These are phyloP conservation scores for Rhynchospora pubera DNA, from an alignment of 176 grass and related monocot species.

Conservation along the genomic window DNA sequence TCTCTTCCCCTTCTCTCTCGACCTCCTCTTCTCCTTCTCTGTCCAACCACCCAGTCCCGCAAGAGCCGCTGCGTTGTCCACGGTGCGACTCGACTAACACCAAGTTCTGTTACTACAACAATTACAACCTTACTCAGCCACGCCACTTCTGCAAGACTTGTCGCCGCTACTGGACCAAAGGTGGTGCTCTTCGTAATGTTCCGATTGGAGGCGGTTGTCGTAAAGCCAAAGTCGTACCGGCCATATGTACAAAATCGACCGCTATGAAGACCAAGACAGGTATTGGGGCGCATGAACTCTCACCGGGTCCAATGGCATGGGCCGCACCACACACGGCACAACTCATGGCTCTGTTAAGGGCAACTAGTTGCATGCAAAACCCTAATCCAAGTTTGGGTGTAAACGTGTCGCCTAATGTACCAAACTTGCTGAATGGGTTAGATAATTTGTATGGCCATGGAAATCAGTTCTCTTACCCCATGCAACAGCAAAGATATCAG, in stretches of 20 bases:
- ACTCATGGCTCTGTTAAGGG: conserved; percentile 11
- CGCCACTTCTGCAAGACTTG: conserved; percentile 45
- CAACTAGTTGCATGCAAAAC: conserved; percentile 20
- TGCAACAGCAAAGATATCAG: conserved; percentile 20
- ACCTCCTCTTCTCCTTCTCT: neutral
- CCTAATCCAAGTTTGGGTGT: conserved; percentile 9
- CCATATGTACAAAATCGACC: conserved; percentile 10
- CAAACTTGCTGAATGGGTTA: conserved; percentile 1
- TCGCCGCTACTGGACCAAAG: conserved; percentile 43
- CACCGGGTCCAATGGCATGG: conserved; percentile 12
- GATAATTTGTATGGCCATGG: conserved; percentile 19
- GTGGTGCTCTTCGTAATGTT: conserved; percentile 35
- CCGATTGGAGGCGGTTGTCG: conserved; percentile 37
- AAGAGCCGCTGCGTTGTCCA: conserved; percentile 30
- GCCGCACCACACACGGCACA: conserved; percentile 19
- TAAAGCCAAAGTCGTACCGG: conserved; percentile 29
- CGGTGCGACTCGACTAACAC: conserved; percentile 38
- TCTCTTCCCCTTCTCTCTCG: neutral
- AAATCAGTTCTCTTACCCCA: conserved; percentile 3
- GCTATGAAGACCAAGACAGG: neutral
- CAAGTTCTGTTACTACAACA: conserved; percentile 53
- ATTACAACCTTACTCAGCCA: conserved; percentile 41
- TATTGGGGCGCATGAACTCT: conserved; percentile 1
- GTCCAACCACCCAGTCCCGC: conserved; percentile 3
- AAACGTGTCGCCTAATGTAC: conserved; percentile 16